phyloP scores from a whole-genome alignment of 2,329 filamentous ascomycete species.

The Aspergillus texensis region DNA sequence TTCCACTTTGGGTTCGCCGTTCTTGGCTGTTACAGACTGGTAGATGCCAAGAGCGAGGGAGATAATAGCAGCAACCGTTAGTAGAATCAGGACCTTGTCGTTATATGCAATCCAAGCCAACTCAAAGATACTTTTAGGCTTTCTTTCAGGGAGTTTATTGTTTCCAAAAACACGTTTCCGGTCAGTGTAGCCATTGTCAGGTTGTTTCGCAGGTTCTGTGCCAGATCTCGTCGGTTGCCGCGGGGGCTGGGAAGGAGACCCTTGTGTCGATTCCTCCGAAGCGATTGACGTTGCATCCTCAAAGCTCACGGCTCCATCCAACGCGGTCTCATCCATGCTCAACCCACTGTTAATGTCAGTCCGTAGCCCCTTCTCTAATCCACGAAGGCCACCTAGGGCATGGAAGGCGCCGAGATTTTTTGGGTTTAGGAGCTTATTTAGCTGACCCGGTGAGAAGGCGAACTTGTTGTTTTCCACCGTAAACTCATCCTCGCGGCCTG shows the following conservation, averaged over 20 bases:
- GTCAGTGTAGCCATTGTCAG: conserved; percentile 56
- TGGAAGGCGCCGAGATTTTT: conserved; percentile 76
- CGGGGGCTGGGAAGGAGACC: conserved; percentile 28
- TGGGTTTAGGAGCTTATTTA: conserved; percentile 77
- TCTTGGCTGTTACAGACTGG: conserved; percentile 64
- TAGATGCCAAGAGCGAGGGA: conserved; percentile 76
- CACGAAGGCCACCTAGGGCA: conserved; percentile 71
- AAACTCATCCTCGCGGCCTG: conserved; percentile 71
- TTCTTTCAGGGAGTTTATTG: conserved; percentile 69
- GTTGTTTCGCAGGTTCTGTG: conserved; percentile 24
- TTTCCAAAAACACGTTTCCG: conserved; percentile 70
- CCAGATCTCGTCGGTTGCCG: conserved; percentile 13
- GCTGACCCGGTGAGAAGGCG: conserved; percentile 71
- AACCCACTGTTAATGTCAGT: conserved; percentile 68
- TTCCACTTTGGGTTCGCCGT: conserved; percentile 62
- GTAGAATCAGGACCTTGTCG: conserved; percentile 74
- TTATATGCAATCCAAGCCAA: conserved; percentile 81
- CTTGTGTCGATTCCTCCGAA: conserved; percentile 26
- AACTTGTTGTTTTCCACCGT: conserved; percentile 69
- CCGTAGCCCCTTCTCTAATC: conserved; percentile 72
- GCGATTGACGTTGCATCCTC: conserved; percentile 57
- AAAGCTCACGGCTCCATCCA: conserved; percentile 69
- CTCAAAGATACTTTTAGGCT: conserved; percentile 69
- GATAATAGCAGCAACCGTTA: conserved; percentile 71
- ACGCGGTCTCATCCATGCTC: conserved; percentile 66